Evolutionary conservation across 805 yeast genomes (phyloP), one percentile per base, ranked within the genome.

Genomic region (Candida maris): DNA sequence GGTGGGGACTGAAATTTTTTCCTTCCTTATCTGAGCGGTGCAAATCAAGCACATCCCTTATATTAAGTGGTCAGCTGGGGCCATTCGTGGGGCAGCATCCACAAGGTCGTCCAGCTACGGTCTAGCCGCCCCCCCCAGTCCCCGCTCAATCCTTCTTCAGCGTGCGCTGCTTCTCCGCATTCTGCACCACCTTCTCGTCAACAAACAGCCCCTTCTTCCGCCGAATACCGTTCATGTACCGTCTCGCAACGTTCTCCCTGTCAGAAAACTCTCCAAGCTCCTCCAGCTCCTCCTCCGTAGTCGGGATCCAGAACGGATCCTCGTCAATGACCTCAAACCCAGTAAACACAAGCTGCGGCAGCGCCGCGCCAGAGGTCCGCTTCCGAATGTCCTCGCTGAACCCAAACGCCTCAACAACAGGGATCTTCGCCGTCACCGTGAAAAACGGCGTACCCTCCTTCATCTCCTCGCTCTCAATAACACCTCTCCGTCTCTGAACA

Each of bases 221-320:
- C 54, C 99, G 73, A 30, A 93, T 77, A 14, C 65, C 65, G 46
- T 86, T 87, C 81, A 93, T 84, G 57, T 91, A 89, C 54, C 71
- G 72, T 57, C 94, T 75, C 0, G 97, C 97, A 45, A 89, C 68
- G 54, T 93, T 93, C 52, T 87, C 97, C 51, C 85, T 75, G 49
- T 93, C 98, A 1, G 96, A 95, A 47, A 76, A 75, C 45, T 86
- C 96, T 19, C 99, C 99, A 30, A 86, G 67, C 40, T 87, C 94
- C 57, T 93, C 97, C 30, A 93, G 62, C 59, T 93, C 98, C 58
- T 88, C 97, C 51, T 86, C 97, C 0, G 98, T 93, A 3, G 93
- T 85, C 10, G 99, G 99, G 12, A 93, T 95, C 99, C 99, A 93
- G 70, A 85, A 93, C 30, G 99, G 99, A 67, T 93, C 97, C 47